These are phyloP conservation scores for Bruguiera sexangula DNA, from an alignment of 345 rosid species.

Conservation along the genomic window DNA sequence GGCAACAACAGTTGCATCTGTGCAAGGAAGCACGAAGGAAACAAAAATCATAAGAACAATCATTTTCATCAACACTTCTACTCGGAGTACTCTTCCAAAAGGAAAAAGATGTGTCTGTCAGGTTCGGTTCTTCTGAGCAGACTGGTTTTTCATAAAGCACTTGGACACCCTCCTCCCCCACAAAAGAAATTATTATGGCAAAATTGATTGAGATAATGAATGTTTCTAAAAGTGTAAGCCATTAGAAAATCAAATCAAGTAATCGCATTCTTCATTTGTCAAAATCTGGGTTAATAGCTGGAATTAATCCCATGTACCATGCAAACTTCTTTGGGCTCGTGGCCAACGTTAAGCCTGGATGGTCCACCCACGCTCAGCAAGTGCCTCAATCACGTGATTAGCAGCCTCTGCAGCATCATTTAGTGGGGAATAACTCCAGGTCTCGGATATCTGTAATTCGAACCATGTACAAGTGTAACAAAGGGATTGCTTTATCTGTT, in stretches of 20 bases:
- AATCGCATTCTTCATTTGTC: neutral
- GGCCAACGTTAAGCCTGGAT: neutral
- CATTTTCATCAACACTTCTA: too few relatives aligned
- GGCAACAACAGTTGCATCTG: too few relatives aligned
- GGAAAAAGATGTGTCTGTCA: too few relatives aligned
- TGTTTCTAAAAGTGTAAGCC: neutral
- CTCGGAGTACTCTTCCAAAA: too few relatives aligned
- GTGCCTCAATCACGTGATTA: conserved; percentile 13
- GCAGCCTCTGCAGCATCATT: conserved; percentile 25
- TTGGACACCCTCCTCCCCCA: too few relatives aligned
- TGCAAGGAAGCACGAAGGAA: too few relatives aligned
- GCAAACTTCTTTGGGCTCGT: neutral
- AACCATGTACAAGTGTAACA: neutral
- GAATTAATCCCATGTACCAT: neutral
- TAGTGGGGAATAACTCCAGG: conserved; percentile 32
- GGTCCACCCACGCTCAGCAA: conserved; percentile 22
- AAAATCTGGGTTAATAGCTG: neutral
- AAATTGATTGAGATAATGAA: neutral
- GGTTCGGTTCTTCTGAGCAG: too few relatives aligned
- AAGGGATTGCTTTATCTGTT: neutral
- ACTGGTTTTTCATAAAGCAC: too few relatives aligned
- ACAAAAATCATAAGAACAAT: too few relatives aligned
- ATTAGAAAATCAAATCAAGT: neutral
- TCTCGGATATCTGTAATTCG: conserved; percentile 23
- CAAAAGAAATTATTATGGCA: neutral